These are phyloP conservation scores for Septoria petroselini DNA, from an alignment of 2,329 filamentous ascomycete genomes.

Conservation along the genomic window DNA sequence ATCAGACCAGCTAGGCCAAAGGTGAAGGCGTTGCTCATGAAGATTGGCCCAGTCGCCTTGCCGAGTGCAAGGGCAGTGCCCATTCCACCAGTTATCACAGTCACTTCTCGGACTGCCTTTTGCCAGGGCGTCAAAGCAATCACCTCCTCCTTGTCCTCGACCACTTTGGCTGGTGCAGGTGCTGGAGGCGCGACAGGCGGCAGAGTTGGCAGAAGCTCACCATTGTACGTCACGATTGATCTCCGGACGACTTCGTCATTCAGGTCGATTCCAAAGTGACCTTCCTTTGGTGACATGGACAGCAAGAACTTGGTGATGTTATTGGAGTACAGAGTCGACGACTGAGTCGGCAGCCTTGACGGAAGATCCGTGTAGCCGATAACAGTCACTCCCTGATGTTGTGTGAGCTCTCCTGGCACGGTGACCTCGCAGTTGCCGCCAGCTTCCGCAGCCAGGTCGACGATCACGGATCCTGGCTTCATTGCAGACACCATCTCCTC, in stretches of 20 bases:
- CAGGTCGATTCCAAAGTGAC: slow-evolving; percentile 75
- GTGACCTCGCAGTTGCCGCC: slow-evolving; percentile 87
- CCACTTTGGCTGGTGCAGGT: slow-evolving; percentile 49
- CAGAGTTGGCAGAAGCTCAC: slow-evolving; percentile 70
- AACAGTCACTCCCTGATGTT: slow-evolving; percentile 71
- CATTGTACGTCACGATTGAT: slow-evolving; percentile 76
- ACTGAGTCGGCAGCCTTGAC: slow-evolving; percentile 81
- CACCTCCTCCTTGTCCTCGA: slow-evolving; percentile 54
- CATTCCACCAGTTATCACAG: slow-evolving; percentile 73
- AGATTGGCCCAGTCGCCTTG: slow-evolving; percentile 75
- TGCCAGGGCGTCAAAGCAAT: slow-evolving; percentile 78
- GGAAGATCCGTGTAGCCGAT: slow-evolving; percentile 77
- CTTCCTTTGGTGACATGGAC: slow-evolving; percentile 74
- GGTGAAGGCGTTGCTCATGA: slow-evolving; percentile 85
- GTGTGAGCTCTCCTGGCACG: slow-evolving; percentile 62
- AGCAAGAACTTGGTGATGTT: slow-evolving; percentile 87
- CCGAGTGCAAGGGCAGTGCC: slow-evolving; percentile 70
- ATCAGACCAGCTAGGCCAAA: slow-evolving; percentile 81
- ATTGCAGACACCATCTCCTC: slow-evolving; percentile 77
- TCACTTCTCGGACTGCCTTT: slow-evolving; percentile 71
- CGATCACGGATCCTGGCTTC: slow-evolving; percentile 85
- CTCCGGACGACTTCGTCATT: slow-evolving; percentile 82
- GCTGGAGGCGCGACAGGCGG: slow-evolving; percentile 64
- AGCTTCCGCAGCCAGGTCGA: slow-evolving; percentile 82
- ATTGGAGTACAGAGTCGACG: slow-evolving; percentile 87